Percentiles rank a stretch among this genome's conserved stretches.
Evolutionary conservation across 257 asterid species (phyloP).

Genomic region (Jacaranda copaia): DNA sequence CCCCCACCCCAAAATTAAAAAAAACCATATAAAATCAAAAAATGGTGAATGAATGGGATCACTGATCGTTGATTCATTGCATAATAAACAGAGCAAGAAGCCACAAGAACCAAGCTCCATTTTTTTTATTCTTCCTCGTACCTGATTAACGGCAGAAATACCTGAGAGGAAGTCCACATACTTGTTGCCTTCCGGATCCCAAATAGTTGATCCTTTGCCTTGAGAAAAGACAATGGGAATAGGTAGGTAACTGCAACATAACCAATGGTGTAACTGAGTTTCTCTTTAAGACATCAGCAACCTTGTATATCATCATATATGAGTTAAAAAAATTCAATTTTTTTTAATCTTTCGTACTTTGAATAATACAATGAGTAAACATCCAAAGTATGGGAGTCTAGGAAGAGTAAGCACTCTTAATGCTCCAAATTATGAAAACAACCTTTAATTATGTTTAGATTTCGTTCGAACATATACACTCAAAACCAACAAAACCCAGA

Average conservation of each 20-base stretch:
- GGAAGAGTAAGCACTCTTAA: not conserved
- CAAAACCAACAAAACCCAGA: constrained; percentile 22
- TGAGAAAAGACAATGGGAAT: constrained; percentile 90
- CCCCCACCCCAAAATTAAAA: too few species aligned
- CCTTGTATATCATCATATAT: not conserved
- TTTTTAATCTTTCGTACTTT: not conserved
- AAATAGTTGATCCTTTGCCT: constrained; percentile 85
- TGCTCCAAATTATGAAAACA: not conserved
- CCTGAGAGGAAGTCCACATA: constrained; percentile 96
- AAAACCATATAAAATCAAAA: not conserved
- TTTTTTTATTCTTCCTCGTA: constrained; percentile 22
- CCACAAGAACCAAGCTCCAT: constrained; percentile 14
- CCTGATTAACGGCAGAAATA: constrained; percentile 98
- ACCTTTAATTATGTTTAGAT: not conserved
- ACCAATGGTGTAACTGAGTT: constrained; percentile 24
- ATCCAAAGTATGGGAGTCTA: not conserved
- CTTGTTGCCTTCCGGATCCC: constrained; percentile 97
- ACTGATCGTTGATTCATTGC: not conserved
- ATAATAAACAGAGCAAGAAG: constrained; percentile 10
- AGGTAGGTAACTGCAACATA: constrained; percentile 87
- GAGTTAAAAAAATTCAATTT: constrained; percentile 3
- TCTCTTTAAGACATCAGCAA: constrained; percentile 13
- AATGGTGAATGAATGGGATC: not conserved
- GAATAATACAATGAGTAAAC: not conserved
- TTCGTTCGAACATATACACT: not conserved